These are phyloP conservation scores for Picea abies DNA, from an alignment of 83 land plant genomes.

Conservation along the genomic window DNA sequence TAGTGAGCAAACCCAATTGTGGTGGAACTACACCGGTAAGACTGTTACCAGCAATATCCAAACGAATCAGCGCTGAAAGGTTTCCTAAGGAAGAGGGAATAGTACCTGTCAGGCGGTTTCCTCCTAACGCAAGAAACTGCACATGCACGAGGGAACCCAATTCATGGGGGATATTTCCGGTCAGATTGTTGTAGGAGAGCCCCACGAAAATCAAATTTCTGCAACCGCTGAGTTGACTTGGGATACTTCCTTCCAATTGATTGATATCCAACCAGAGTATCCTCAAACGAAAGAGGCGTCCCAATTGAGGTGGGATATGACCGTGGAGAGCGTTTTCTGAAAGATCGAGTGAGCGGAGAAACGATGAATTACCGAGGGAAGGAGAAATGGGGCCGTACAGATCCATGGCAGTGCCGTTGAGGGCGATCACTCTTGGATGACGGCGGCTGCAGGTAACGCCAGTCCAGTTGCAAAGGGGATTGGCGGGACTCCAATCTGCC, in stretches of 20 bases:
- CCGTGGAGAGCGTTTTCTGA: neutral
- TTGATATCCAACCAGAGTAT: neutral
- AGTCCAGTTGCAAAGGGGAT: neutral
- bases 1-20: constrained; percentile 24
- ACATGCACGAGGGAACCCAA: constrained; percentile 47
- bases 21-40: constrained; percentile 34
- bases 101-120: constrained; percentile 23
- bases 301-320: neutral
- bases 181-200: constrained; percentile 71
- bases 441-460: constrained; percentile 16
- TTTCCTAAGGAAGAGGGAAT: constrained; percentile 43
- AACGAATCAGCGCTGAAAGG: neutral
- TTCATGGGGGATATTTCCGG: constrained; percentile 64
- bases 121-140: constrained; percentile 10
- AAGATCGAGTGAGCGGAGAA: constrained; percentile 5
- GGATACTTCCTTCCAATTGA: constrained; percentile 1
- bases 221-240: neutral
- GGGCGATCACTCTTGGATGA: neutral
- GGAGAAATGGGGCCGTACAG: constrained; percentile 28
- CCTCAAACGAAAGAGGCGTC: neutral
- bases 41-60: constrained; percentile 22
- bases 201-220: constrained; percentile 37
- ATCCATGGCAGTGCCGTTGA: neutral
- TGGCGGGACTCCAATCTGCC: neutral
- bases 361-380: constrained; percentile 11